A percentile compares a stretch with the other conserved stretches of the same genome.
Evolutionary conservation across 1,284 basidiomycete genomes (phyloP).

Genomic region (Sporisorium graminicola): DNA sequence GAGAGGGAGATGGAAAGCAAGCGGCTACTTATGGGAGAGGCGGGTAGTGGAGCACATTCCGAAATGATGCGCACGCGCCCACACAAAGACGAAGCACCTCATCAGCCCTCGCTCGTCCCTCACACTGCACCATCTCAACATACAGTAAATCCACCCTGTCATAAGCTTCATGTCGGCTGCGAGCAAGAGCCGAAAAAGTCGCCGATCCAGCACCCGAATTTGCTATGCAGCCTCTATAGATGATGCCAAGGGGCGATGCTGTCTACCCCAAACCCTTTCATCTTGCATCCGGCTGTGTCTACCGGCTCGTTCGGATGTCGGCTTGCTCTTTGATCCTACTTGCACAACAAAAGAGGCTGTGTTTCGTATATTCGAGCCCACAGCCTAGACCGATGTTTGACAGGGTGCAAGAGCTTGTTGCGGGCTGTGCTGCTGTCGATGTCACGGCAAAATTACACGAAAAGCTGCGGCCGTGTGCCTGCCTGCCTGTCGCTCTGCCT

Average conservation of each 20-base stretch:
- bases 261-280: neutral
- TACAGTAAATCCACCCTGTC: too few relatives aligned
- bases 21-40: slow-evolving; percentile 6
- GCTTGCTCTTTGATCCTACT: neutral
- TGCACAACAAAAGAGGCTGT: neutral
- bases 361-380: neutral
- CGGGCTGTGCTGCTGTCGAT: neutral
- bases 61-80: neutral
- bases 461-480: neutral
- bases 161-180: neutral
- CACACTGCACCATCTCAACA: neutral
- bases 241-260: neutral
- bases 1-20: neutral
- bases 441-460: neutral
- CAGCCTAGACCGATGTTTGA: neutral
- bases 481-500: too few relatives aligned
- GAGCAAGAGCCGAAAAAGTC: neutral
- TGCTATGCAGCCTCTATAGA: neutral
- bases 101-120: neutral
- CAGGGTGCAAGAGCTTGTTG: neutral
- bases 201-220: slow-evolving; percentile 1
- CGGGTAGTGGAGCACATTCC: neutral
- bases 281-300: neutral
- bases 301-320: neutral
- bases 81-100: neutral